Evolutionary conservation across 495 filamentous ascomycete genomes (phyloP).

Genomic region (Pyrenula massariospora): DNA sequence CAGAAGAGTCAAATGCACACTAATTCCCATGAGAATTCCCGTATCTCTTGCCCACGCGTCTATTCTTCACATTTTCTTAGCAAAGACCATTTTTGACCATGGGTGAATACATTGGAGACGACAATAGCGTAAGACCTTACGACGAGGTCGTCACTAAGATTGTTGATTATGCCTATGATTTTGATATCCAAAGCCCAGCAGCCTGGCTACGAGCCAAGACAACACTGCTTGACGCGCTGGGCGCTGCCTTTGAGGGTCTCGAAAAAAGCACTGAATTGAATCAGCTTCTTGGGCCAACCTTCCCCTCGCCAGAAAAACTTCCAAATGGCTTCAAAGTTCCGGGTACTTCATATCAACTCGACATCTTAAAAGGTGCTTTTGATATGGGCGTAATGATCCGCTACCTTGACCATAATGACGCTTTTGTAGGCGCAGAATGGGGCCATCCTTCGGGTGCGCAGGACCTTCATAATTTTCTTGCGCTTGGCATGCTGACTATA

Average conservation of each 20-base stretch:
- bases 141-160: constrained; percentile 92
- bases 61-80: too few relatives aligned
- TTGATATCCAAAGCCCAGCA: constrained; percentile 78
- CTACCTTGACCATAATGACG: constrained; percentile 99
- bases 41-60: too few relatives aligned
- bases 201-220: constrained; percentile 87
- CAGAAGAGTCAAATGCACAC: too few relatives aligned
- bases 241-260: constrained; percentile 89
- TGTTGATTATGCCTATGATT: constrained; percentile 85
- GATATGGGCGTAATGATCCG: constrained; percentile 98
- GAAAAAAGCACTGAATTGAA: constrained; percentile 83
- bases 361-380: constrained; percentile 92
- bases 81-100: too few relatives aligned
- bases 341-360: constrained; percentile 86
- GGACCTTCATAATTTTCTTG: background rate
- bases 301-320: constrained; percentile 72
- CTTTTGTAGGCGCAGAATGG: constrained; percentile 98
- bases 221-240: constrained; percentile 88
- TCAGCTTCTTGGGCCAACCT: constrained; percentile 77
- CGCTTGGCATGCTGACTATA: background rate
- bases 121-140: too few relatives aligned
- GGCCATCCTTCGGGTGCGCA: constrained; percentile 68
- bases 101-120: too few relatives aligned
- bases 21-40: too few relatives aligned
- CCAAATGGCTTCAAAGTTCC: constrained; percentile 83